A percentile compares a stretch with the other conserved stretches of the same genome.
Conservation (phyloP, 495 filamentous ascomycete genomes). For the Penicillium pancosmium region DNA sequence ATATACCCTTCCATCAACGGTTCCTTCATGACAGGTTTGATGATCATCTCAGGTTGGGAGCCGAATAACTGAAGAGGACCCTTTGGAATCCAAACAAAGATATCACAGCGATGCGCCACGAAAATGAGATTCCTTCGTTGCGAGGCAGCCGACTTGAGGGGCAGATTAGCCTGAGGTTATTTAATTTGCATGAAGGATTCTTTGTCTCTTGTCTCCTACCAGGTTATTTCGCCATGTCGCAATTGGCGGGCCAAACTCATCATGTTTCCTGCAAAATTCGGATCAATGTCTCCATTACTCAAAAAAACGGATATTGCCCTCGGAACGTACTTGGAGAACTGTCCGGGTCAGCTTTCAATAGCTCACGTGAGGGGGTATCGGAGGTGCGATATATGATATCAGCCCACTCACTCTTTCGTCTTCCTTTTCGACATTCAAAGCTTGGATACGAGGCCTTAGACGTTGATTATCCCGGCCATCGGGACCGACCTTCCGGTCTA, state of each 20-base stretch:
- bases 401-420: slow-evolving; percentile 34
- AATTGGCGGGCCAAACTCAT: slow-evolving; percentile 31
- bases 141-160: slow-evolving; percentile 53
- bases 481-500: slow-evolving; percentile 1
- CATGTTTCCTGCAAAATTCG: slow-evolving; percentile 29
- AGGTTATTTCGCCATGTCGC: slow-evolving; percentile 55
- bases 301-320: background rate
- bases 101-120: slow-evolving; percentile 67
- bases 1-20: slow-evolving; percentile 56
- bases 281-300: background rate
- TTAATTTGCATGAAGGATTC: background rate
- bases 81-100: slow-evolving; percentile 74
- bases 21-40: slow-evolving; percentile 61
- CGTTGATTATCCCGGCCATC: background rate
- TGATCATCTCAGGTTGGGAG: slow-evolving; percentile 60
- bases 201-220: slow-evolving; percentile 31
- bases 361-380: slow-evolving; percentile 17
- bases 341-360: slow-evolving; percentile 16
- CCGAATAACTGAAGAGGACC: slow-evolving; percentile 68
- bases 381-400: background rate
- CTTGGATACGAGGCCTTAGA: slow-evolving; percentile 19
- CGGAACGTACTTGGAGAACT: slow-evolving; percentile 28
- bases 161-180: slow-evolving; percentile 3
- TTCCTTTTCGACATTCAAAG: slow-evolving; percentile 40
- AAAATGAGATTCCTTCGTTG: slow-evolving; percentile 72